Conservation (phyloP, 352 stramenopile genomes). For the Salisapilia sapeloensis region DNA sequence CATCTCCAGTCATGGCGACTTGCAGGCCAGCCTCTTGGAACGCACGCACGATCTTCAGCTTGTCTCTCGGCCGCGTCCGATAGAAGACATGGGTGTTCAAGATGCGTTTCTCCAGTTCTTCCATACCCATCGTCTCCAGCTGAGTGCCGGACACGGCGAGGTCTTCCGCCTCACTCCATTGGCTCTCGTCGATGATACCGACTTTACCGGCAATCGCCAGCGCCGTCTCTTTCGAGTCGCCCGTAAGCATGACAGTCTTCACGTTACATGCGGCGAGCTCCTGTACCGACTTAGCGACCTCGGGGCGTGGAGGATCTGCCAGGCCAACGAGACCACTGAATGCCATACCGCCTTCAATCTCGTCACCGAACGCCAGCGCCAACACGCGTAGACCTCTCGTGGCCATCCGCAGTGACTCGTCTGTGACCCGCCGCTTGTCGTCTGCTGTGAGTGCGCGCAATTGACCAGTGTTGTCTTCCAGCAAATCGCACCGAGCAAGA, state of each 20-base stretch:
- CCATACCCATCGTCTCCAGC: slow-evolving; percentile 82
- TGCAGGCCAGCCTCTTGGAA: slow-evolving; percentile 71
- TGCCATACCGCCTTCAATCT: slow-evolving; percentile 68
- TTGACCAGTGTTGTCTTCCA: slow-evolving; percentile 55
- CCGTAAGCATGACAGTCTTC: slow-evolving; percentile 86
- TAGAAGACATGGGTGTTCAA: slow-evolving; percentile 90
- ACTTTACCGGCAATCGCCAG: slow-evolving; percentile 89
- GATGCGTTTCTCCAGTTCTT: slow-evolving; percentile 68
- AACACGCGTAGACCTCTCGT: slow-evolving; percentile 73
- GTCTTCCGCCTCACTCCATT: slow-evolving; percentile 14
- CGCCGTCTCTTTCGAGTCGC: slow-evolving; percentile 91
- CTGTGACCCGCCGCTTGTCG: slow-evolving; percentile 47
- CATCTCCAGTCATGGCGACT: slow-evolving; percentile 98
- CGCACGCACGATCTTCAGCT: slow-evolving; percentile 90
- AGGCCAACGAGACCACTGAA: slow-evolving; percentile 91
- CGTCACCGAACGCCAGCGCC: slow-evolving; percentile 76
- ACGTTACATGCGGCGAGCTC: slow-evolving; percentile 39
- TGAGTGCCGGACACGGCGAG: slow-evolving; percentile 75
- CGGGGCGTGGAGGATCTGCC: slow-evolving; percentile 56
- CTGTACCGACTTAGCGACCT: slow-evolving; percentile 43
- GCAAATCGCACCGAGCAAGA: slow-evolving; percentile 47
- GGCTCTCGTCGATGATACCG: slow-evolving; percentile 68
- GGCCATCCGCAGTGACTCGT: slow-evolving; percentile 48
- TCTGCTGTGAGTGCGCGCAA: slow-evolving; percentile 36
- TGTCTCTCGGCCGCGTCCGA: slow-evolving; percentile 88